Evolutionary conservation across 2,329 filamentous ascomycete species (phyloP), one percentile per base, ranked within the genome.

Genomic region (Colletotrichum lini): DNA sequence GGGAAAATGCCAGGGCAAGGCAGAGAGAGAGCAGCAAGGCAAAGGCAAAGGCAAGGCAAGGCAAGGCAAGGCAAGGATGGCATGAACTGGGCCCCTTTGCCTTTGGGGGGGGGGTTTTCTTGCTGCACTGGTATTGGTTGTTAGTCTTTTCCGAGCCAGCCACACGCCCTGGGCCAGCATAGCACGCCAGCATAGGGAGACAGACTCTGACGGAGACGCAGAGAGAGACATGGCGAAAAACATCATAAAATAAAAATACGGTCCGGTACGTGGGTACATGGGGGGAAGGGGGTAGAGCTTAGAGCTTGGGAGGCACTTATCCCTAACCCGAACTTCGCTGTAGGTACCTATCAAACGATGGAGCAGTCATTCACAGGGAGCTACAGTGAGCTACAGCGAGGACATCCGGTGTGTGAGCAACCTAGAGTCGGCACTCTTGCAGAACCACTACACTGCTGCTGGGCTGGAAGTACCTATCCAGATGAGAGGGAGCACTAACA

Each of bases 91-190:
- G 35, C 30, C 58, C 44, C 35, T 61, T 50, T 40, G 30, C 35
- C 35, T 9, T 38, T 35, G 35, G 35, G 35, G 8, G 59, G 38
- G 52, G 13, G 59, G n/a, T 3, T 42, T 42, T 13, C 13, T 57
- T n/a, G 26, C 59, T 52, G 59, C 45, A 40, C 58, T 61, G 45
- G 58, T 15, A 61, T 61, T 61, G 58, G 58, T 45, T 61, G 58
- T 61, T 61, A 61, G 45, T 61, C 44, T 49, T 61, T 38, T 61
- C 30, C 30, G 45, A 61, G 58, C 58, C 58, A 61, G 58, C 45
- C 58, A 61, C 58, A 61, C 45, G 58, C 58, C 58, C 54, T 58
- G 54, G 54, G 40, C 54, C 60, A 42, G 60, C 44, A 30, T 26
- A 9, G 6, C 44, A 38, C 15, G n/a, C 52, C n/a, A 7, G 52